Percentiles rank a stretch among this genome's conserved stretches.
phyloP scores from a whole-genome alignment of 2,329 filamentous ascomycete species.

The Venturia effusa region DNA sequence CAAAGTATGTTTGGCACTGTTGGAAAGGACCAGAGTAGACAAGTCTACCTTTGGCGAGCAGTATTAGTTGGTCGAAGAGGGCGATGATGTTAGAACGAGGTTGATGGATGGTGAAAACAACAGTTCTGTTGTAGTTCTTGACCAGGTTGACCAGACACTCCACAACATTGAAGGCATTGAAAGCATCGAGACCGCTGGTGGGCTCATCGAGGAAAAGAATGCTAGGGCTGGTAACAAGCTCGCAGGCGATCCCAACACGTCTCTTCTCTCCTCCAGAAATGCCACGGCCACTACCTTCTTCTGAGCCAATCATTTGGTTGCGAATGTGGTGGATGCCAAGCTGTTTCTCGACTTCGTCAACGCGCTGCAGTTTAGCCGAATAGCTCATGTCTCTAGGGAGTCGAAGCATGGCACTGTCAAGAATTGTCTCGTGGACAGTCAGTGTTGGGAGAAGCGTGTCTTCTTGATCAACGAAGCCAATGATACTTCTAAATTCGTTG shows the following conservation, averaged over 20 bases:
- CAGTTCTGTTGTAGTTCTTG: conserved; percentile 92
- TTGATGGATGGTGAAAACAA: conserved; percentile 97
- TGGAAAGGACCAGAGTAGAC: conserved; percentile 90
- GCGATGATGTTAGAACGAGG: conserved; percentile 97
- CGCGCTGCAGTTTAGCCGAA: conserved; percentile 78
- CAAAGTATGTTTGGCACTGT: conserved; percentile 85
- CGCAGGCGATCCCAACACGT: conserved; percentile 91
- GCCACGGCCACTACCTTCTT: conserved; percentile 85
- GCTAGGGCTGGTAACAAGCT: conserved; percentile 92
- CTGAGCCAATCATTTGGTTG: conserved; percentile 89
- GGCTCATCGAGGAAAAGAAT: conserved; percentile 96
- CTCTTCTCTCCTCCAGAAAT: conserved; percentile 97
- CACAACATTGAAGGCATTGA: conserved; percentile 95
- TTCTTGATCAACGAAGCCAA: conserved; percentile 96
- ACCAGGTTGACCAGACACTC: conserved; percentile 91
- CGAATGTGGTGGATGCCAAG: conserved; percentile 90
- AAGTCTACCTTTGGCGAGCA: conserved; percentile 77
- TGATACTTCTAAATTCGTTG: conserved; percentile 76
- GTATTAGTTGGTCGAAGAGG: conserved; percentile 85
- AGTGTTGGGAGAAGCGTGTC: conserved; percentile 93
- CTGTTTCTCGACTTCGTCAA: conserved; percentile 88
- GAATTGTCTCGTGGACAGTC: conserved; percentile 94
- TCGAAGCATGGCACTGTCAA: conserved; percentile 83
- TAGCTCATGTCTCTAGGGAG: conserved; percentile 87
- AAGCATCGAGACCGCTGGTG: conserved; percentile 90